These are phyloP conservation scores for Phlegmacium glaucopus DNA, from an alignment of 768 basidiomycete species.

Conservation along the genomic window DNA sequence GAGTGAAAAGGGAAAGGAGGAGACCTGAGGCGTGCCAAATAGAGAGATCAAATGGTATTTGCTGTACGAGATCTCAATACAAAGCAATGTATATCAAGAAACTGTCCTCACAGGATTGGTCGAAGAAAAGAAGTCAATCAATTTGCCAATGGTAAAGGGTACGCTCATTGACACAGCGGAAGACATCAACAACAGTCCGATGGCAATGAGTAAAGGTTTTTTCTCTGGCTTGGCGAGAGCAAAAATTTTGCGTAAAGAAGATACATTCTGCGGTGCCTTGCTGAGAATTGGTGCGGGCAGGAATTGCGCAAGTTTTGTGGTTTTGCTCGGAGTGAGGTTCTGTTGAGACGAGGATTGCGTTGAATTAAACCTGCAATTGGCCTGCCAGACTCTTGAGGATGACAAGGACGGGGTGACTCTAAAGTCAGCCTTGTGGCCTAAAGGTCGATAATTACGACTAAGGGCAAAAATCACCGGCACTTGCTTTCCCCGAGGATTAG, in stretches of 20 bases:
- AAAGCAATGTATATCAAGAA: neutral
- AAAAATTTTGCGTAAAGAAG: conserved; percentile 73
- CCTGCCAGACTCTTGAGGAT: neutral
- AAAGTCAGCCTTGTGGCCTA: neutral
- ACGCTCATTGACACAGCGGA: conserved; percentile 90
- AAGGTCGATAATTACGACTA: neutral
- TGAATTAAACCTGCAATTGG: conserved; percentile 14
- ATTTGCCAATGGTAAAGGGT: conserved; percentile 87
- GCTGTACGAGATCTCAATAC: conserved; percentile 30
- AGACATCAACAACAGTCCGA: conserved; percentile 81
- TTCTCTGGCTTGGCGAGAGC: conserved; percentile 80
- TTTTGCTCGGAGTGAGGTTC: conserved; percentile 5
- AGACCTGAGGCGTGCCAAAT: conserved; percentile 75
- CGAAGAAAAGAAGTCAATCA: conserved; percentile 91
- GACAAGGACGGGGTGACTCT: neutral
- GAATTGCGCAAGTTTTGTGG: conserved; percentile 14
- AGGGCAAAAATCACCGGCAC: neutral
- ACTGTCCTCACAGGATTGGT: conserved; percentile 59
- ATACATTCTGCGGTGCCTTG: conserved; percentile 37
- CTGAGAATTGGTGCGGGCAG: conserved; percentile 6
- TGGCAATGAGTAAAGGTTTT: conserved; percentile 69
- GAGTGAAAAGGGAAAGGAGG: conserved; percentile 73
- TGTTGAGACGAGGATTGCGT: conserved; percentile 11
- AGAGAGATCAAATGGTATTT: conserved; percentile 78
- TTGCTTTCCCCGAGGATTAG: conserved; percentile 10